Evolutionary conservation across 163 green algal species (phyloP).

Genomic region (Scenedesmus sp.): DNA sequence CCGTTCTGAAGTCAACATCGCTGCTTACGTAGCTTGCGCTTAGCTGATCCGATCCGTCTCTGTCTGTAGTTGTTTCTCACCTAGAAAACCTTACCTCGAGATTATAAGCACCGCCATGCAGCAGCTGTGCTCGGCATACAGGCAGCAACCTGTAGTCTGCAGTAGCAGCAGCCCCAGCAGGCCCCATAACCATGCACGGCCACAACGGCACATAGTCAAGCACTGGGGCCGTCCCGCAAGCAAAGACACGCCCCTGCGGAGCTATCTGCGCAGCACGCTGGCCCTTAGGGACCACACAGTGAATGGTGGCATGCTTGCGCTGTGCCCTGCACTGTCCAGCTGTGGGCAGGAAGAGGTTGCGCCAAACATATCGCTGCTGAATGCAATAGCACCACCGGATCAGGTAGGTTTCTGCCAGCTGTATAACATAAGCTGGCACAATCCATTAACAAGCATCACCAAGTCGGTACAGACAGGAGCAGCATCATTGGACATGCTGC

Average conservation of each 20-base stretch:
- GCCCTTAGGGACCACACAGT: slow-evolving; percentile 3
- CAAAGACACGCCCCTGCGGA: slow-evolving; percentile 16
- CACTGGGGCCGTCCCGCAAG: neutral
- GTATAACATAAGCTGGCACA: neutral
- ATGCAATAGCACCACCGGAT: neutral
- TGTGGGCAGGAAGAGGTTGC: neutral
- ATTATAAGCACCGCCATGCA: neutral
- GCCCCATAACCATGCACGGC: slow-evolving; percentile 20
- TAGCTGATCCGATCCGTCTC: neutral
- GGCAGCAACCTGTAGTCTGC: neutral
- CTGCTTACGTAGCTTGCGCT: neutral
- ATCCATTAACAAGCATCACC: neutral
- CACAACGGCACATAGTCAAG: neutral
- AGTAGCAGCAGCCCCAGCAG: slow-evolving; percentile 10
- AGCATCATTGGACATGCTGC: neutral
- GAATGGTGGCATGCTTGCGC: neutral
- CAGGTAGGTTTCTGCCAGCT: neutral
- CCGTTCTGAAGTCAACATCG: neutral
- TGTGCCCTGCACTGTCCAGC: neutral
- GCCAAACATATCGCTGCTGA: neutral
- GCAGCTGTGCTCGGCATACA: neutral
- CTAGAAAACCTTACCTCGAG: neutral
- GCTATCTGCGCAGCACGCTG: slow-evolving; percentile 9
- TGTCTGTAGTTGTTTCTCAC: neutral
- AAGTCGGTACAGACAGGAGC: neutral